Percentiles rank a stretch among this genome's conserved stretches.
phyloP scores from a whole-genome alignment of 2,329 filamentous ascomycete genomes.

The Curvularia eragrostidis region DNA sequence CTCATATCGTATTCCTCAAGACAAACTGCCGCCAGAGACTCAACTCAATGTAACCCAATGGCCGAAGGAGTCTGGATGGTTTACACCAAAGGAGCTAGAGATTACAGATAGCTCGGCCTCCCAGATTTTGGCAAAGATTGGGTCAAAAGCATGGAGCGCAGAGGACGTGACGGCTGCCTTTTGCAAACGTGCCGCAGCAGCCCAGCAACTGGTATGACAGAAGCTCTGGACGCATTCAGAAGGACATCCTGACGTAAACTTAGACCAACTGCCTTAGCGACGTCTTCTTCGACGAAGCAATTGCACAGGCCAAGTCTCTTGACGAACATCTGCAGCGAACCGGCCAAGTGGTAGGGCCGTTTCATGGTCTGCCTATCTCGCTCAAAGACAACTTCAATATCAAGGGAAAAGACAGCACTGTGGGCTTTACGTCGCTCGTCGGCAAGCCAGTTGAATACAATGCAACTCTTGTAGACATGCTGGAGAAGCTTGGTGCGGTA shows the following conservation, averaged over 20 bases:
- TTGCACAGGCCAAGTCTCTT: constrained; percentile 59
- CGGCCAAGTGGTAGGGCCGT: constrained; percentile 62
- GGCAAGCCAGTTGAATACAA: constrained; percentile 64
- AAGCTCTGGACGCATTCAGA: not conserved
- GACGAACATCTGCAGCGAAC: constrained; percentile 59
- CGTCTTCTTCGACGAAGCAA: constrained; percentile 62
- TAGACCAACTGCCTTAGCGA: constrained; percentile 68
- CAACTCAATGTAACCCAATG: constrained; percentile 65
- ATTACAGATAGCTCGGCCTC: constrained; percentile 56
- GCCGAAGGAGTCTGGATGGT: constrained; percentile 65
- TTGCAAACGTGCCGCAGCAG: constrained; percentile 62
- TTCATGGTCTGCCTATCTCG: constrained; percentile 71
- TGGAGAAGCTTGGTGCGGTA: constrained; percentile 67
- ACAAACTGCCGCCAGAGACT: constrained; percentile 60
- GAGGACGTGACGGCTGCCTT: constrained; percentile 61
- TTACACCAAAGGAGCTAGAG: constrained; percentile 60
- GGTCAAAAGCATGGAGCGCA: constrained; percentile 57
- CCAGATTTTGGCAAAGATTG: constrained; percentile 51
- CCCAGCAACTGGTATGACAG: constrained; percentile 59
- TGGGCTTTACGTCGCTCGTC: constrained; percentile 69
- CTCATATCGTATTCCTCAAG: constrained; percentile 63
- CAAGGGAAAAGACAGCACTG: constrained; percentile 64
- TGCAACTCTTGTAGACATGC: constrained; percentile 63
- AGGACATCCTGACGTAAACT: constrained; percentile 3
- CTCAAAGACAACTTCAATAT: constrained; percentile 77